Percentiles rank a stretch among this genome's conserved stretches.
These are phyloP conservation scores for Murraya paniculata DNA, from an alignment of 345 rosid genomes.

Conservation along the genomic window DNA sequence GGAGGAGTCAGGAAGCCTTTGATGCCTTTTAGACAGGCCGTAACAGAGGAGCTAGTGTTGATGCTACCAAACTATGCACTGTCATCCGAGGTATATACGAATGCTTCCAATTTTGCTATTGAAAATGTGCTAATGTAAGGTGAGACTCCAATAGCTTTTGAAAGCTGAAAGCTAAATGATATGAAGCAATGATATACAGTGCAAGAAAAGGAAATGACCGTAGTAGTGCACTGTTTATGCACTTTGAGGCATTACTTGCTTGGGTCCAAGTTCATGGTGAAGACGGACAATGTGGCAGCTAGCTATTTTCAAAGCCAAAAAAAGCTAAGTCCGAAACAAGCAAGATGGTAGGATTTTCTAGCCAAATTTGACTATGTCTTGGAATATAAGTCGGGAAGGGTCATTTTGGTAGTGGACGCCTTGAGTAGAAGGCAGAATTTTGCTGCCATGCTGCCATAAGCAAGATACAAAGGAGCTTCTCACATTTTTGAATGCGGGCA, in stretches of 20 bases:
- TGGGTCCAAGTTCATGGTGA: neutral
- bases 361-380: too few species aligned
- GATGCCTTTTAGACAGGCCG: neutral
- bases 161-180: neutral
- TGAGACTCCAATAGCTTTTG: neutral
- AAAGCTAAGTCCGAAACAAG: too few species aligned
- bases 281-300: neutral
- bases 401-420: neutral
- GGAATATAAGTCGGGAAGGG: too few species aligned
- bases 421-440: neutral
- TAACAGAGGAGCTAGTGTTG: neutral
- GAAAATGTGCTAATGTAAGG: neutral
- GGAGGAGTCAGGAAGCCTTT: neutral
- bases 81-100: neutral
- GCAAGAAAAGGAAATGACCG: conserved; percentile 5
- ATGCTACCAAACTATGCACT: neutral
- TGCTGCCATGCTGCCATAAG: too few species aligned
- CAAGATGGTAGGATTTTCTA: too few species aligned
- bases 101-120: neutral
- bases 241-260: neutral
- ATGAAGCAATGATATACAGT: neutral
- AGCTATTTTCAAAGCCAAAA: too few species aligned
- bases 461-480: neutral
- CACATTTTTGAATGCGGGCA: fast-evolving
- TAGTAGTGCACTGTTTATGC: neutral